Base-by-base conservation (phyloP, 371 early-diverging fungal species). In the Basidiobolus meristosporus region DNA sequence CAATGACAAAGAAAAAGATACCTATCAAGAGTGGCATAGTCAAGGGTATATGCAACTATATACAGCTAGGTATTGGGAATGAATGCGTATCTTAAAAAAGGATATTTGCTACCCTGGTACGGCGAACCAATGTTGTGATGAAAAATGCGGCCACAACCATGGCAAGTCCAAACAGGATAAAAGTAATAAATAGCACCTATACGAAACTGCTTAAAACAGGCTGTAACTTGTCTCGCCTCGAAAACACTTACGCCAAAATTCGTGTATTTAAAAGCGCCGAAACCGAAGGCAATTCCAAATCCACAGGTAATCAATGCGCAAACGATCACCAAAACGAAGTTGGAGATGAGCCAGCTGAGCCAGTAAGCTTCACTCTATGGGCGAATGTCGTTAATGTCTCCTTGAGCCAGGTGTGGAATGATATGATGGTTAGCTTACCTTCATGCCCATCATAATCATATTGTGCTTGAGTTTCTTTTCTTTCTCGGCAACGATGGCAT, bases 401-500 rank as follows among this genome's bases (percentile, higher is more conserved):
- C n/a, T n/a, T n/a, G n/a, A n/a, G n/a, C n/a, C n/a, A n/a, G n/a
- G n/a, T n/a, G n/a, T n/a, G n/a, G n/a, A n/a, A n/a, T n/a, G n/a
- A n/a, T 5, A 34, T 34, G 7, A 18, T 18, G 7, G 5, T n/a
- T 18, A 4, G 22, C 42, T 36, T 41, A 42, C 31, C 48, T 62
- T 67, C 36, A 78, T 59, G 3, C 79, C 80, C 78, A 78, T 77
- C 68, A 74, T 71, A 30, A 71, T 64, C 71, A 79, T 71, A 38
- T 65, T 68, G 42, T 69, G 67, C 14, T 70, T 59, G 40, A 76
- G 54, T 40, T 70, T 66, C 33, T 48, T 46, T 42, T 79, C 80
- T 56, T 79, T 79, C 42, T 79, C 80, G 12, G 57, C 44, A 6
- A 79, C 78, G 33, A 79, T 62, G 26, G 61, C 70, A 48, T 71